Base-by-base conservation (phyloP, 441 rosid genomes). In the Gossypium aridum region DNA sequence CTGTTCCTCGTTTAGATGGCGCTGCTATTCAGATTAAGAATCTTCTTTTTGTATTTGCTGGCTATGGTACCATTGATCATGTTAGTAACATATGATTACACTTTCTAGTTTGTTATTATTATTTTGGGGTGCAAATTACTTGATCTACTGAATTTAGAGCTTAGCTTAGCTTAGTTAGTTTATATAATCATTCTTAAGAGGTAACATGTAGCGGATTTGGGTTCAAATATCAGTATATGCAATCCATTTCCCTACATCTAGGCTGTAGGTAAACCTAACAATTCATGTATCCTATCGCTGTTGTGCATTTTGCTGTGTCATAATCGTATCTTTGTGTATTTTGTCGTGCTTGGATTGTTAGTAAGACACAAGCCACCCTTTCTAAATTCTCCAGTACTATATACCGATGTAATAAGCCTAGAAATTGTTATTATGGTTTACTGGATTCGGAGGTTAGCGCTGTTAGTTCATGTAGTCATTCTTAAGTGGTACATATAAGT, bases 1-100 rank as follows among this genome's bases (percentile, higher is more conserved):
- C 97, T 20, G 97, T 96, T 55, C 98, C 98, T 83, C 96, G 98
- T 23, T 78, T 96, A 10, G 97, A 92, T 77, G 98, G 98, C 51
- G 97, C 96, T 69, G 97, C 97, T 0, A 79, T 91, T 71, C 99
- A 96, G 88, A 91, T 96, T 49, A 82, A 80, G 82, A 81, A 93
- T 76, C 89, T 81, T 64, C 83, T 96, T 0, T 96, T 72, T 55
- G 98, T 96, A 2, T 96, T 93, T 80, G 99, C 98, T 49, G 98
- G 99, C 67, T 96, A 96, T 14, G 70, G 54, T n/a, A 64, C 51
- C 54, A 64, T 64, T 39, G 70, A 64, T 64, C 12, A 19, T 39
- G 70, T 64, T 39, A 64, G 70, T 64, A 19, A 39, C 26, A 43
- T 64, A 64, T 19, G 7, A 57, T 39, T 53, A 59, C 60, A n/a